Evolutionary conservation across 31 red algal species (phyloP).

Genomic region (Pterothamnion heteromorphum): DNA sequence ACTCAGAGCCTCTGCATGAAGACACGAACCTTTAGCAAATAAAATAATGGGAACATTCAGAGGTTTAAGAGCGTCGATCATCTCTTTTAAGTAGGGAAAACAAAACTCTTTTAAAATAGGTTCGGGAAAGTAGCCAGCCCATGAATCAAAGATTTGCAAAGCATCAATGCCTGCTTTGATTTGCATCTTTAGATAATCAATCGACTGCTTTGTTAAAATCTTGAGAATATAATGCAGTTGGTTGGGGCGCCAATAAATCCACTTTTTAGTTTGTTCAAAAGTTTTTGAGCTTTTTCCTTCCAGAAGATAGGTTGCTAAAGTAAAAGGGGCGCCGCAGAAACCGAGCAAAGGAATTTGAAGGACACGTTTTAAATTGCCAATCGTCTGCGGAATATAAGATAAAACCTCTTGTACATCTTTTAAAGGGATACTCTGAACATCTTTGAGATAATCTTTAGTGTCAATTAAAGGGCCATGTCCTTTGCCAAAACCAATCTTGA

Average conservation of each 20-base stretch:
- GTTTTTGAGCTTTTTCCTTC: slow-evolving; percentile 62
- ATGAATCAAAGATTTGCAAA: slow-evolving; percentile 94
- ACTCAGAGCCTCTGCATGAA: slow-evolving; percentile 79
- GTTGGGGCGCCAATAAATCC: slow-evolving; percentile 46
- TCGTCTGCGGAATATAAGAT: slow-evolving; percentile 65
- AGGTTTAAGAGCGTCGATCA: slow-evolving; percentile 72
- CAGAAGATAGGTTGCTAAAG: slow-evolving; percentile 79
- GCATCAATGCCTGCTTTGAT: slow-evolving; percentile 67
- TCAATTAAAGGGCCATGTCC: slow-evolving; percentile 69
- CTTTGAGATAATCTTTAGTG: slow-evolving; percentile 61
- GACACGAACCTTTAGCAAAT: slow-evolving; percentile 18
- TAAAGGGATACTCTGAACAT: slow-evolving; percentile 58
- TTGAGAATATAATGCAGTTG: slow-evolving; percentile 41
- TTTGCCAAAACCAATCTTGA: slow-evolving; percentile 72
- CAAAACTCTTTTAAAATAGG: too few species aligned
- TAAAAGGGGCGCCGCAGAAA: slow-evolving; percentile 91
- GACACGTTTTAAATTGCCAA: slow-evolving; percentile 44
- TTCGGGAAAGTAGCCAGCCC: too few species aligned
- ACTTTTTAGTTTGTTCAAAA: slow-evolving; percentile 56
- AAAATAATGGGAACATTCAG: too few species aligned
- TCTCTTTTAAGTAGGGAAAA: slow-evolving; percentile 67
- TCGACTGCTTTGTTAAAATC: slow-evolving; percentile 46
- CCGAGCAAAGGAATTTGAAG: slow-evolving; percentile 64
- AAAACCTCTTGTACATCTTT: slow-evolving; percentile 14
- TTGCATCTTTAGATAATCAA: slow-evolving; percentile 69